phyloP scores from a whole-genome alignment of 805 yeast species.

The Metschnikowia baotianmanensis region DNA sequence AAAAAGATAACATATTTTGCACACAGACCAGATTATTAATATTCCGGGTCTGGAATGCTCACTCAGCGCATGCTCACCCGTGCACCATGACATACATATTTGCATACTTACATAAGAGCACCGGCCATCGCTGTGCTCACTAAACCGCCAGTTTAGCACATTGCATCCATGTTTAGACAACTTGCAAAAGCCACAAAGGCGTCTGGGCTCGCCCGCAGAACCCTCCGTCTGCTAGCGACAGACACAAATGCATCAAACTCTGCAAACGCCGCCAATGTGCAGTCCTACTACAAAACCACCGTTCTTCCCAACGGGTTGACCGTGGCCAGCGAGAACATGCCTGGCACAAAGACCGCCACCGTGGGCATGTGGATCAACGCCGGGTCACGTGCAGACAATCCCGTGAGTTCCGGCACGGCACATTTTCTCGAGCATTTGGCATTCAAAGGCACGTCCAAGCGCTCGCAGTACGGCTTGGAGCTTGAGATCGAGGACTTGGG shows the following conservation, averaged over 20 bases:
- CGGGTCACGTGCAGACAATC: conserved; percentile 94
- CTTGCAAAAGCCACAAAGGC: background rate
- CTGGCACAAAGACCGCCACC: conserved; percentile 89
- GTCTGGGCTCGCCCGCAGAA: background rate
- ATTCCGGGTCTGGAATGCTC: no score
- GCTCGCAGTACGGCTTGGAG: conserved; percentile 82
- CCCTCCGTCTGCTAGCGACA: conserved; percentile 7
- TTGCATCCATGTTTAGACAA: conserved; percentile 12
- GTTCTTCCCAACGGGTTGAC: conserved; percentile 88
- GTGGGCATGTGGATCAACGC: conserved; percentile 99
- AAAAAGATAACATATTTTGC: no score
- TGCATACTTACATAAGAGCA: background rate
- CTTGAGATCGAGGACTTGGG: conserved; percentile 95
- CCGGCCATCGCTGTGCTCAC: background rate
- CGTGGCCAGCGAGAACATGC: conserved; percentile 86
- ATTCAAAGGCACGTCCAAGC: conserved; percentile 84
- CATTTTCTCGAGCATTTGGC: conserved; percentile 96
- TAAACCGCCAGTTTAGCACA: no score
- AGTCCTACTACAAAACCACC: conserved; percentile 50
- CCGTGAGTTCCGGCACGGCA: conserved; percentile 88
- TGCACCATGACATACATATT: conserved; percentile 10
- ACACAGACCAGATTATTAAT: no score
- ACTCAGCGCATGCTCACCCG: conserved; percentile 3
- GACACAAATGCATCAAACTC: no score
- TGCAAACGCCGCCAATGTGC: conserved; percentile 5